A percentile compares a stretch with the other conserved stretches of the same genome.
These are phyloP conservation scores for Lithohypha guttulata DNA, from an alignment of 2,329 filamentous ascomycete species.

Conservation along the genomic window DNA sequence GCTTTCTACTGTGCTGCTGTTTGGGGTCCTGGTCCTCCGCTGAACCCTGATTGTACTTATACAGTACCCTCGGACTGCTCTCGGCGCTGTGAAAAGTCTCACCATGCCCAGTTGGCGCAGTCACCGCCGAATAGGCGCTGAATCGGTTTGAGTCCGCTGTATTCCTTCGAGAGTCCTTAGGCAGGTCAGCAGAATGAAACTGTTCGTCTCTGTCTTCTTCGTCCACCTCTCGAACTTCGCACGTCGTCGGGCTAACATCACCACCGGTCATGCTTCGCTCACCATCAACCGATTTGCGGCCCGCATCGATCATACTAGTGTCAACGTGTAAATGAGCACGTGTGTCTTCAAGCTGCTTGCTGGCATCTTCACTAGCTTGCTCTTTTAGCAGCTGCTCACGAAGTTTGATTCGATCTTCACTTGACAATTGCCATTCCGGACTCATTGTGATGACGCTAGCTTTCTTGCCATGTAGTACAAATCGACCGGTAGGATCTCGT, in stretches of 20 bases:
- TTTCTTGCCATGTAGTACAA: constrained; percentile 96
- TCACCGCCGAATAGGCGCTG: constrained; percentile 5
- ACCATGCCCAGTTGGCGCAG: background rate
- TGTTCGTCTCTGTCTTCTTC: background rate
- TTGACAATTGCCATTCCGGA: constrained; percentile 71
- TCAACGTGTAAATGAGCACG: constrained; percentile 2
- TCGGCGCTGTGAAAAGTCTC: constrained; percentile 7
- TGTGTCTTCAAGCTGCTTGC: background rate
- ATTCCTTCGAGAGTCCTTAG: no score
- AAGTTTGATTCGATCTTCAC: constrained; percentile 60
- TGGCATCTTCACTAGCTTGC: background rate
- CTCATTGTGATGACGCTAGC: constrained; percentile 95
- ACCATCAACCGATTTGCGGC: constrained; percentile 1
- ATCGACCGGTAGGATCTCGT: constrained; percentile 65
- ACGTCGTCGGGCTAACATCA: constrained; percentile 4
- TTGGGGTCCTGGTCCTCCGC: background rate
- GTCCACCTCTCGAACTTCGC: background rate
- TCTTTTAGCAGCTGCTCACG: constrained; percentile 26
- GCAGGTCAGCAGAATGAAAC: no score
- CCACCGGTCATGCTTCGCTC: background rate
- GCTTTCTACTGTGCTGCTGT: background rate
- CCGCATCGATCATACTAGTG: constrained; percentile 4
- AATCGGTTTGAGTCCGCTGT: constrained; percentile 5
- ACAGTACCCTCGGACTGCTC: constrained; percentile 3
- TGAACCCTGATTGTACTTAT: no score